A percentile compares a stretch with the other conserved stretches of the same genome.
Conservation (phyloP, 257 asterid genomes). For the Solanum chilense region DNA sequence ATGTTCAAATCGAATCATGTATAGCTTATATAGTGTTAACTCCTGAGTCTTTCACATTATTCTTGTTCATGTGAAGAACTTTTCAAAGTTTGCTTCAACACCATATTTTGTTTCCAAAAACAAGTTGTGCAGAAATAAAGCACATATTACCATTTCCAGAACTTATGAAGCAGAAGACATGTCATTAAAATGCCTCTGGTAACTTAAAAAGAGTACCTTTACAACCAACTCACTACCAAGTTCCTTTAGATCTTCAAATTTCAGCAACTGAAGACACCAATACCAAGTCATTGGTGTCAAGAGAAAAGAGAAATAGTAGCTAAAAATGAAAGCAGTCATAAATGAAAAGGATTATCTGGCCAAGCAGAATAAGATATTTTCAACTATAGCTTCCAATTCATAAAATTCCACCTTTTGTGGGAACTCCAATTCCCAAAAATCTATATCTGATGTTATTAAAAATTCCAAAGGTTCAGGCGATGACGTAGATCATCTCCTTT, state of each 20-base stretch:
- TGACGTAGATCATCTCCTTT: neutral
- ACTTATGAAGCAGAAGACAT: neutral
- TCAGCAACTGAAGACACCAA: conserved; percentile 65
- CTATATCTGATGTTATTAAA: neutral
- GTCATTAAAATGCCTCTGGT: neutral
- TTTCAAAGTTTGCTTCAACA: neutral
- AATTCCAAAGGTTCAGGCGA: neutral
- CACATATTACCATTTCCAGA: neutral
- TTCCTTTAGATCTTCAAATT: conserved; percentile 91
- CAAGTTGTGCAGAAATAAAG: neutral
- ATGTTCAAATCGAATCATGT: too few relatives aligned
- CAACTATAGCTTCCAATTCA: neutral
- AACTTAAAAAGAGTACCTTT: conserved; percentile 40
- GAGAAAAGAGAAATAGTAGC: neutral
- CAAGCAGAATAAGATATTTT: neutral
- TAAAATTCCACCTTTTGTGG: neutral
- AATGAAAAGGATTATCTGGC: neutral
- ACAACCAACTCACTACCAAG: conserved; percentile 84
- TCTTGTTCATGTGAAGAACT: neutral
- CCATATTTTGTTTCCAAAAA: neutral
- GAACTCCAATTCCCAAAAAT: neutral
- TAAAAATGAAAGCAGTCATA: neutral
- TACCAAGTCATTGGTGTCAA: neutral
- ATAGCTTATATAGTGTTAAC: neutral
- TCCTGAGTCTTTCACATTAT: neutral